These are phyloP conservation scores for Lophium mytilinum DNA, from an alignment of 495 filamentous ascomycete genomes.

Conservation along the genomic window DNA sequence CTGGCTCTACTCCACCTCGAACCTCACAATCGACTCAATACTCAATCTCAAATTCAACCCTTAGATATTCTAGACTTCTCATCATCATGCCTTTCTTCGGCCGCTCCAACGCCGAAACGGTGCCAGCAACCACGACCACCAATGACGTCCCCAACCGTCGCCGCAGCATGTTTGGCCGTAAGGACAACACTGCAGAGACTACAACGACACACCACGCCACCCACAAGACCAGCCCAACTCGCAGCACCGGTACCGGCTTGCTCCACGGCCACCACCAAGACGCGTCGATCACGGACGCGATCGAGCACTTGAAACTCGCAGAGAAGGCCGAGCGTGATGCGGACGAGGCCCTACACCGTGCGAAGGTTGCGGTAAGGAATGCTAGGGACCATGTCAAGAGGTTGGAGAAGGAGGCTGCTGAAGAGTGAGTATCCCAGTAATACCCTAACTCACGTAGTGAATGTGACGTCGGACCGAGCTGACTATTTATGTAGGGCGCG, in stretches of 20 bases:
- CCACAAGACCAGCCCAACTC: background rate
- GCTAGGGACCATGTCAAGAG: constrained; percentile 54
- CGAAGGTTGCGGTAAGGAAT: constrained; percentile 49
- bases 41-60: too few relatives aligned
- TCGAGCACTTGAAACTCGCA: constrained; percentile 49
- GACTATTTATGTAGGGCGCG: constrained; percentile 32
- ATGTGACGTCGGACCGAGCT: background rate
- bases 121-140: constrained; percentile 1
- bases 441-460: background rate
- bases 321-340: constrained; percentile 55
- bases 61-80: background rate
- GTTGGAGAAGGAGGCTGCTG: constrained; percentile 55
- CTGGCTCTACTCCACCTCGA: too few relatives aligned
- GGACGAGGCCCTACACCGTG: constrained; percentile 50
- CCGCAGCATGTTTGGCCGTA: constrained; percentile 39
- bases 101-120: background rate
- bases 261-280: constrained; percentile 46
- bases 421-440: constrained; percentile 39
- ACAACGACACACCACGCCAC: constrained; percentile 15
- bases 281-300: constrained; percentile 49
- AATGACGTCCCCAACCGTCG: constrained; percentile 31
- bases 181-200: constrained; percentile 30
- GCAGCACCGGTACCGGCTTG: constrained; percentile 35
- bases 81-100: constrained; percentile 27
- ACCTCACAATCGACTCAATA: too few relatives aligned